Percentiles rank a stretch among this genome's conserved stretches.
phyloP scores from a whole-genome alignment of 371 early-diverging fungal genomes.

The Cokeromyces recurvatus region DNA sequence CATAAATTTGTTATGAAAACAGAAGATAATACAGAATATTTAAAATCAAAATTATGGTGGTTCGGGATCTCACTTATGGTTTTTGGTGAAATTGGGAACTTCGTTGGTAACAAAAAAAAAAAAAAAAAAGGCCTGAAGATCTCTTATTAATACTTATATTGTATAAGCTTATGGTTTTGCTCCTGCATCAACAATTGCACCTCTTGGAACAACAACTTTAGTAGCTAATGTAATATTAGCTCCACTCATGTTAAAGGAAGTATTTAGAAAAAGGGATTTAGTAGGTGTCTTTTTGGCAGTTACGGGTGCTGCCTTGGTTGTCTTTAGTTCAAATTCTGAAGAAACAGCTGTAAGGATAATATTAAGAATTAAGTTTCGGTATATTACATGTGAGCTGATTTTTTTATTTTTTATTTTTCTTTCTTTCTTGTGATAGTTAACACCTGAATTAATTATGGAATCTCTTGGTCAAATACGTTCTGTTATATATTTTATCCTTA shows the following conservation, averaged over 20 bases:
- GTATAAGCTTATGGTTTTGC: constrained; percentile 68
- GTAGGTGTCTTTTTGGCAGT: constrained; percentile 59
- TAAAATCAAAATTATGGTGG: constrained; percentile 61
- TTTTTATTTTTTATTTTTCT: too few species aligned
- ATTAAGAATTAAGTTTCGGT: too few species aligned
- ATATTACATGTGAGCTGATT: too few species aligned
- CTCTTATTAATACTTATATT: background rate
- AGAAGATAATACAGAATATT: constrained; percentile 41
- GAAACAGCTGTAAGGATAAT: constrained; percentile 40
- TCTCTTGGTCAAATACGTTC: constrained; percentile 51
- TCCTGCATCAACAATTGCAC: constrained; percentile 68
- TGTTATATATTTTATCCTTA: constrained; percentile 48
- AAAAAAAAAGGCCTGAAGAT: background rate
- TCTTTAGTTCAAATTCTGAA: constrained; percentile 51
- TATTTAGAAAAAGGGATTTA: constrained; percentile 55
- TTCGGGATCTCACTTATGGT: constrained; percentile 62
- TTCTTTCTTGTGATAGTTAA: too few species aligned
- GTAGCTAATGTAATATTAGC: constrained; percentile 67
- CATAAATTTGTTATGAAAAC: constrained; percentile 2
- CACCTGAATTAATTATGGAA: constrained; percentile 50
- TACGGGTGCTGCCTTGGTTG: constrained; percentile 60
- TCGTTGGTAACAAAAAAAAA: constrained; percentile 23
- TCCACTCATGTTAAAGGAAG: constrained; percentile 61
- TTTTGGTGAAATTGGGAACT: constrained; percentile 56
- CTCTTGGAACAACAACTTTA: constrained; percentile 65